Evolutionary conservation across 1,284 basidiomycete species (phyloP), one percentile per base, ranked within the genome.

Genomic region (Bondarzewia mesenterica): DNA sequence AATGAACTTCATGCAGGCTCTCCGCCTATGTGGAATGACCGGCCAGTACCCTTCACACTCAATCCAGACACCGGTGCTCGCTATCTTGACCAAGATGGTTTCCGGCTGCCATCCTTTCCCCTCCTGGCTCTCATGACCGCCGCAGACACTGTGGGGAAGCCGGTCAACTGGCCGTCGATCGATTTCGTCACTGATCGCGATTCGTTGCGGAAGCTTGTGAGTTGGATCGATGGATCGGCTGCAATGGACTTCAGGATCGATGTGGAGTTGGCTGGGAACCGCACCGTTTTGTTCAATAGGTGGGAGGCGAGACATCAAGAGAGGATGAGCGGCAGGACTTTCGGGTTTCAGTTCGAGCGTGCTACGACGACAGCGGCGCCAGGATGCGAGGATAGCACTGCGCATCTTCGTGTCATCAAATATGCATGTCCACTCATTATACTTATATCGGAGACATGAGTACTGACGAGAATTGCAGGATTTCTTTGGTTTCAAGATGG

Each of bases 131-230:
- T 81, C 37, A 61, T 82, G 42, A 65, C 62, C 5, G 74, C 78
- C 0, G 73, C 77, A 8, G 74, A 77, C 50, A 59, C 62, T 16
- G 57, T 67, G n/a, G 57, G 59, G 12, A 60, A 63, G n/a, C 59
- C 62, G 15, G 50, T 78, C 48, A 65, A 74, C 50, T 76, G 77
- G 71, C 50, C 66, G 2, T 51, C 60, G 0, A 58, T 75, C 27
- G 75, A 80, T 50, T 60, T 78, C 44, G 59, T 80, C 39, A 73
- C 75, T 0, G 76, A 78, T 54, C 68, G 76, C 7, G 77, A 77
- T 48, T 66, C 64, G 8, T 61, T 79, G 14, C 63, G 76, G 16
- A 77, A 76, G 55, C 63, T 80, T 8, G 51, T 73, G n/a, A 60
- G 73, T 22, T 78, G 75, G 77, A 63, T 71, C 36, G 56, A 54